Evolutionary conservation across 1,139 yeast species (phyloP).

Genomic region (Yamadazyma jaroonii): DNA sequence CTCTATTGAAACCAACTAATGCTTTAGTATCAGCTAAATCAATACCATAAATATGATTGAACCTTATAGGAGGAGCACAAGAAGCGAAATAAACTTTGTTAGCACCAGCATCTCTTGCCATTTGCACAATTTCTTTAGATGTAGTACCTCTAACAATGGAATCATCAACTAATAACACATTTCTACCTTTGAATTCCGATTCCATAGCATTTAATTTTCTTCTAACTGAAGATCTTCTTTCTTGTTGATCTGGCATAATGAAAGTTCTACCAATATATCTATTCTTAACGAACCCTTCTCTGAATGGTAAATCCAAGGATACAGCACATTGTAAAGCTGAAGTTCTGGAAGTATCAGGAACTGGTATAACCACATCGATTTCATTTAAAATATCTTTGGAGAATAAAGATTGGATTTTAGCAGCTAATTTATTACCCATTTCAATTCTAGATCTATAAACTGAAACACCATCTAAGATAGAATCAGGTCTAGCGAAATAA

Average conservation of each 20-base stretch:
- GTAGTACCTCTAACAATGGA: slow-evolving; percentile 98
- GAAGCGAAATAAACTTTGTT: slow-evolving; percentile 90
- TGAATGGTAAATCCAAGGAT: slow-evolving; percentile 72
- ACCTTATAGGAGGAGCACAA: slow-evolving; percentile 96
- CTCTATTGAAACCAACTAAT: slow-evolving; percentile 79
- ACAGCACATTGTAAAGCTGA: slow-evolving; percentile 94
- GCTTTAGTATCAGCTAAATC: slow-evolving; percentile 96
- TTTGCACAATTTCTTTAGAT: slow-evolving; percentile 89
- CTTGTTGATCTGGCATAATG: slow-evolving; percentile 97
- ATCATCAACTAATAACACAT: slow-evolving; percentile 92
- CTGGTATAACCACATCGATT: slow-evolving; percentile 95
- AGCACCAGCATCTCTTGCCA: slow-evolving; percentile 99
- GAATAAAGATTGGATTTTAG: slow-evolving; percentile 56
- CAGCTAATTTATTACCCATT: slow-evolving; percentile 91
- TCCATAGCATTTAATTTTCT: slow-evolving; percentile 96
- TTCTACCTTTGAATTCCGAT: slow-evolving; percentile 80
- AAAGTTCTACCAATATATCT: slow-evolving; percentile 97
- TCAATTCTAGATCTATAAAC: slow-evolving; percentile 90
- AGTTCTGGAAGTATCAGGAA: slow-evolving; percentile 95
- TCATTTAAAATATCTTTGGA: slow-evolving; percentile 39
- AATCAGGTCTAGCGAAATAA: slow-evolving; percentile 96
- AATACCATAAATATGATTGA: slow-evolving; percentile 94
- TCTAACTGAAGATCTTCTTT: slow-evolving; percentile 90
- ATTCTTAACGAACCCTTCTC: slow-evolving; percentile 97
- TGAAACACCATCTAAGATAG: slow-evolving; percentile 91